Base-by-base conservation (phyloP, 176 grass and related monocot genomes). In the Tillandsia leiboldiana region DNA sequence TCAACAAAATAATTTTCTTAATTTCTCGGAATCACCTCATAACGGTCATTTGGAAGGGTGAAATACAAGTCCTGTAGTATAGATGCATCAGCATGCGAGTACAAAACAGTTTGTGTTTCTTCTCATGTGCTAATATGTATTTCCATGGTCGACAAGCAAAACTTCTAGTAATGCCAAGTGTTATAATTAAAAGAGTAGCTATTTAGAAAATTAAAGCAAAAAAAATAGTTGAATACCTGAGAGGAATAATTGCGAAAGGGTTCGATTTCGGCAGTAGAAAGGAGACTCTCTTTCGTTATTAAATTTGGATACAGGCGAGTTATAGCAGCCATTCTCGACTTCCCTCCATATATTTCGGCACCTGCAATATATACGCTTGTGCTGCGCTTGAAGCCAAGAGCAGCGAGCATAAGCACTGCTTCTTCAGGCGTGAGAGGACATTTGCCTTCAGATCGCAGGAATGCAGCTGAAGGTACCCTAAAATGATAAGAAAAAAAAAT, bases 351-450 rank as follows among this genome's bases (percentile, higher is more conserved):
- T 72, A 93, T 93, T 85, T 99, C 86, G 71, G 94, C 87, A 70
- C 94, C 94, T 66, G 89, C 94, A 78, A 93, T 50, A 72, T 99
- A 99, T 69, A 99, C 78, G 51, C 65, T 84, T 74, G 94, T 99
- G 57, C 80, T 78, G 52, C 75, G 83, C 48, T 99, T 99, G 80
- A 99, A 99, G 75, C 94, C 94, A 72, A 93, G 73, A 78, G 89
- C 89, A 62, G 89, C 84, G 49, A 99, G 89, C 94, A 97, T 97
- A 83, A 97, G 89, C 47, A 93, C 94, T 49, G 89, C 84, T 75
- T 92, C 94, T 82, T 97, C 94, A 74, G 94, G 94, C 28, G 94
- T 88, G 69, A 97, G 84, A 50, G 94, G 94, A 49, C 94, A 97
- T 80, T 97, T 83, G 8, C 94, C 94, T 92, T 97, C 89, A 48